A percentile compares a stretch with the other conserved stretches of the same genome.
Conservation (phyloP, 2,329 filamentous ascomycete genomes). For the Trichothecium sympodiale region DNA sequence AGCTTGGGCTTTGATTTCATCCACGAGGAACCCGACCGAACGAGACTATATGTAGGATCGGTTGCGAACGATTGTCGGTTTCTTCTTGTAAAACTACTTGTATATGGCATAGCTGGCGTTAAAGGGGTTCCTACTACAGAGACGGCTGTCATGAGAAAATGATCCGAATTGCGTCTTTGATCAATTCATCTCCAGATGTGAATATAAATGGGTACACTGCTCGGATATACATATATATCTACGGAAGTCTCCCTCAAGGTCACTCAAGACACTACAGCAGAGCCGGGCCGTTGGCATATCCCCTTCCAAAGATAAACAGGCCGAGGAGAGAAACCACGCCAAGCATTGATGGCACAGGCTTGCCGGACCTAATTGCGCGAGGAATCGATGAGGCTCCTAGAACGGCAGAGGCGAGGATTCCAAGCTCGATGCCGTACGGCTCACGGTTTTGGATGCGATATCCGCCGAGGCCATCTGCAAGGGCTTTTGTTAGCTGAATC, state of each 20-base stretch:
- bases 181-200: not conserved
- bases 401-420: constrained; percentile 77
- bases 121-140: not conserved
- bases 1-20: constrained; percentile 21
- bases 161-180: not conserved
- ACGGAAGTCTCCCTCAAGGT: not conserved
- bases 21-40: not conserved
- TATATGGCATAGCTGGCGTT: constrained; percentile 2
- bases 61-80: not conserved
- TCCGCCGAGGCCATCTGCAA: constrained; percentile 62
- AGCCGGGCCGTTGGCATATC: not conserved
- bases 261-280: not conserved
- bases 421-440: constrained; percentile 77
- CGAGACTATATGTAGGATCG: not conserved
- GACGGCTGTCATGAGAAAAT: not conserved
- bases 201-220: not conserved
- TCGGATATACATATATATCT: not conserved
- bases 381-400: constrained; percentile 78
- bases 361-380: constrained; percentile 69
- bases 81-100: not conserved
- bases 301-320: constrained; percentile 59
- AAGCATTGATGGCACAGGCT: constrained; percentile 73
- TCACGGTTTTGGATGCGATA: constrained; percentile 66
- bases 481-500: not conserved
- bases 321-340: constrained; percentile 73